Base-by-base conservation (phyloP, 345 rosid species). In the Brassica juncea region DNA sequence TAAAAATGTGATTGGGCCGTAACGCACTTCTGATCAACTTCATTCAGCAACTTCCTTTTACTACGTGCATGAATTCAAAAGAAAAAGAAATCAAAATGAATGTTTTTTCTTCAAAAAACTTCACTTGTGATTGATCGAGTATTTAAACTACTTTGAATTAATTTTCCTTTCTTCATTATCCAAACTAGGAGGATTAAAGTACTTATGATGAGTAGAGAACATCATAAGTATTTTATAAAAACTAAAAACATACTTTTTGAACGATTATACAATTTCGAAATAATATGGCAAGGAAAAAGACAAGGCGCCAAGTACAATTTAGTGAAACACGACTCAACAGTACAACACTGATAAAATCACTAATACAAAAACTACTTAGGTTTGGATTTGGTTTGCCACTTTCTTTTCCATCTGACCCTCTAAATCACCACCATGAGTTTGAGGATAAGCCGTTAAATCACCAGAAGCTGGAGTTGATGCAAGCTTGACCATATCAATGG, bases 401-500 rank as follows among this genome's bases (percentile, higher is more conserved):
- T 72, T 58, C 30, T 57, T 72, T 8, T 57, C 77, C 72, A 57
- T 58, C 59, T 78, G 81, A 28, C 27, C 28, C 68, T 78, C 81
- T 28, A 78, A 8, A 39, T 78, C 81, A 78, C 81, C 81, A 55
- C 14, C 81, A 11, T 19, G 8, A 12, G 60, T 37, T 71, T 64
- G 66, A 52, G 37, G 30, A 31, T 7, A 60, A 65, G 19, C 76
- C 16, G 27, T 19, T 34, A 72, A 32, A 2, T 78, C 77, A 70
- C 76, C 54, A 12, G 77, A 72, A 31, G 2, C n/a, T 6, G 58
- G 44, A 63, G 73, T 63, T 1, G 71, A 32, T 5, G 52, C 49
- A 66, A 76, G 70, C 73, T 76, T 76, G 57, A 58, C 73, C 52
- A 81, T 81, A 39, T 81, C 76, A 12, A 81, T 81, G 10, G 84